phyloP scores from a whole-genome alignment of 2,329 filamentous ascomycete species.

The Apiospora koreana region DNA sequence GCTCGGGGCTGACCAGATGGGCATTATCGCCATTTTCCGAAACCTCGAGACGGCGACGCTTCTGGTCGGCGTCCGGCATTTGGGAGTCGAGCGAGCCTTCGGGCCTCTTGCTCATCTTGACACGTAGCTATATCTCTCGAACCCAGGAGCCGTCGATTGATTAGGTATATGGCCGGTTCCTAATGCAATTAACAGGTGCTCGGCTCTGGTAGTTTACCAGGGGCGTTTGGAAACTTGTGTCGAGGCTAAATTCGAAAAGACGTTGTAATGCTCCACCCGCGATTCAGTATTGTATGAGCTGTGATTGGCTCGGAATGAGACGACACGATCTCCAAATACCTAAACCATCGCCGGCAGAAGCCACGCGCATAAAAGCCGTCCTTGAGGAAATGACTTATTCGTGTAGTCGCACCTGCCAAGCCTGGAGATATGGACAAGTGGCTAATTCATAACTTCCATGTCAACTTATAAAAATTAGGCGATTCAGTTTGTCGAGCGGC shows the following conservation, averaged over 20 bases:
- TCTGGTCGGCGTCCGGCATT: not conserved
- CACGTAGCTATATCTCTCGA: not conserved
- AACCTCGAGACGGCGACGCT: conserved; percentile 12
- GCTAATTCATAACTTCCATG: not conserved
- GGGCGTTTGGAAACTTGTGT: not conserved
- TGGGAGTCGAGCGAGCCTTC: not conserved
- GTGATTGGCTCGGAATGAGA: conserved; percentile 9
- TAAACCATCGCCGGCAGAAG: conserved; percentile 7
- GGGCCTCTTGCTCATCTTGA: conserved; percentile 10
- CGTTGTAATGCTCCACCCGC: not conserved
- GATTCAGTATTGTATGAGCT: not conserved
- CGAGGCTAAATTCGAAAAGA: conserved; percentile 12
- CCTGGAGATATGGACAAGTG: not conserved
- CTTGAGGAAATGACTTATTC: not conserved
- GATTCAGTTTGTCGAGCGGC: not conserved
- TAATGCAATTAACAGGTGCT: not conserved
- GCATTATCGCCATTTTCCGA: conserved; percentile 41
- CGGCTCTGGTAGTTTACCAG: conserved; percentile 3
- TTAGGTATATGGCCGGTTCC: not conserved
- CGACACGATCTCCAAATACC: not conserved
- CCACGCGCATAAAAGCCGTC: not conserved
- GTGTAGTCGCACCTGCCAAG: not conserved
- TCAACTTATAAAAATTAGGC: not conserved
- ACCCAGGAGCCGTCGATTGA: not conserved
- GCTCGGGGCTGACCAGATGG: conserved; percentile 57